Conservation (phyloP, 805 yeast species). For the Candida parachauliodes region DNA sequence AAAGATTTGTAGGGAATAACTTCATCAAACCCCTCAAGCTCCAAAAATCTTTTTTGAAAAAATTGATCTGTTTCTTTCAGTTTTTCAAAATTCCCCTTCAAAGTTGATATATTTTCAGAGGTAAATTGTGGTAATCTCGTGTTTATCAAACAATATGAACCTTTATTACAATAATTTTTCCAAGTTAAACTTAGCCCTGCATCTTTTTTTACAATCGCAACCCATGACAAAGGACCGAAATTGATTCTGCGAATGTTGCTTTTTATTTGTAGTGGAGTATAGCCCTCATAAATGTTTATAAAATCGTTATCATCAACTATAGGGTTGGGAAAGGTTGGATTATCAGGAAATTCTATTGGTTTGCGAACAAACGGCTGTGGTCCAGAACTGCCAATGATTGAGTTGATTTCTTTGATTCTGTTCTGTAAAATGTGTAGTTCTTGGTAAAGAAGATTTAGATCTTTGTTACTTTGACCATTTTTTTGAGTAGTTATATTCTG, state of each 20-base stretch:
- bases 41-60: slow-evolving; percentile 28
- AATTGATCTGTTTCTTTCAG: slow-evolving; percentile 17
- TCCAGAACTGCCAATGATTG: not conserved
- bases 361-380: not conserved
- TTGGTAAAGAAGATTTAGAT: slow-evolving; percentile 7
- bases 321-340: slow-evolving; percentile 15
- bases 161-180: slow-evolving; percentile 23
- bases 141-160: slow-evolving; percentile 18
- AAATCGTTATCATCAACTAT: slow-evolving; percentile 24
- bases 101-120: slow-evolving; percentile 13
- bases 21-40: slow-evolving; percentile 33
- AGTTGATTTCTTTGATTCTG: slow-evolving; percentile 1
- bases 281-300: slow-evolving; percentile 41
- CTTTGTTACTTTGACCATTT: too few relatives aligned
- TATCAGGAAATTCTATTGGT: not conserved
- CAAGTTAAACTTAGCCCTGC: slow-evolving; percentile 29
- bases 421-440: slow-evolving; percentile 10
- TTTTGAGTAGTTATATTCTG: too few relatives aligned
- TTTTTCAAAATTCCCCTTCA: slow-evolving; percentile 6
- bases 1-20: slow-evolving; percentile 28
- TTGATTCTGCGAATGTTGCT: slow-evolving; percentile 24
- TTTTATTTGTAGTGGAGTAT: slow-evolving; percentile 28
- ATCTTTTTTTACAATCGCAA: slow-evolving; percentile 33
- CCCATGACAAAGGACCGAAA: slow-evolving; percentile 39
- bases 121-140: slow-evolving; percentile 23